phyloP scores from a whole-genome alignment of 2,329 filamentous ascomycete genomes.

The Sclerotinia nivalis region DNA sequence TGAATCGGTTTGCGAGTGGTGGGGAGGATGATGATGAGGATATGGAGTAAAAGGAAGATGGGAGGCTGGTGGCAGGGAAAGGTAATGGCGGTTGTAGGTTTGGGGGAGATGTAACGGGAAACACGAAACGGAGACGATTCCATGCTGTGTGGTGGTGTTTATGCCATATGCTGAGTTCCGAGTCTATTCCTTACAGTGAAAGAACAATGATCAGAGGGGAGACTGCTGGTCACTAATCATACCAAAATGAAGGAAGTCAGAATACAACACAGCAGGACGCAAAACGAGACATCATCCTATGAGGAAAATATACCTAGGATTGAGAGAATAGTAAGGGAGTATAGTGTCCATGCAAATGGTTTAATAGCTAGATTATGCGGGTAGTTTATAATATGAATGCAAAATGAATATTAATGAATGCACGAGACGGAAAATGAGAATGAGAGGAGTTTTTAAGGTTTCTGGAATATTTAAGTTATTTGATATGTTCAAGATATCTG shows the following conservation, averaged over 20 bases:
- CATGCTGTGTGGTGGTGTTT: not conserved
- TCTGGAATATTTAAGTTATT: too few relatives aligned
- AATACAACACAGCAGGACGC: not conserved
- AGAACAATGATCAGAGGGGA: not conserved
- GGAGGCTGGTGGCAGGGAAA: not conserved
- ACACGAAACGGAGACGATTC: not conserved
- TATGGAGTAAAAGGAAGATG: not conserved
- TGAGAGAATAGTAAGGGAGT: not conserved
- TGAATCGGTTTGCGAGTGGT: not conserved
- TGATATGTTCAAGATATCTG: too few relatives aligned
- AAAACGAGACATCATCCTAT: not conserved
- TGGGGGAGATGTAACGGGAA: not conserved
- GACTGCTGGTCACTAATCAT: too few relatives aligned
- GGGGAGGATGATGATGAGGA: conserved; percentile 7
- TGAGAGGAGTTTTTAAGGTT: too few relatives aligned
- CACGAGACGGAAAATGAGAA: too few relatives aligned
- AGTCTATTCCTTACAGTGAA: not conserved
- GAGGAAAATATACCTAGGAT: not conserved
- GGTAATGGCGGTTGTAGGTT: not conserved
- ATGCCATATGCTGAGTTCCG: not conserved
- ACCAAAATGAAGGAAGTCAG: too few relatives aligned
- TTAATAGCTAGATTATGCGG: not conserved
- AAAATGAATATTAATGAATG: too few relatives aligned
- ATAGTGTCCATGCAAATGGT: not conserved
- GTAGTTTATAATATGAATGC: not conserved